phyloP scores from a whole-genome alignment of 2,329 filamentous ascomycete genomes.

The Hymenoscyphus fraxineus region DNA sequence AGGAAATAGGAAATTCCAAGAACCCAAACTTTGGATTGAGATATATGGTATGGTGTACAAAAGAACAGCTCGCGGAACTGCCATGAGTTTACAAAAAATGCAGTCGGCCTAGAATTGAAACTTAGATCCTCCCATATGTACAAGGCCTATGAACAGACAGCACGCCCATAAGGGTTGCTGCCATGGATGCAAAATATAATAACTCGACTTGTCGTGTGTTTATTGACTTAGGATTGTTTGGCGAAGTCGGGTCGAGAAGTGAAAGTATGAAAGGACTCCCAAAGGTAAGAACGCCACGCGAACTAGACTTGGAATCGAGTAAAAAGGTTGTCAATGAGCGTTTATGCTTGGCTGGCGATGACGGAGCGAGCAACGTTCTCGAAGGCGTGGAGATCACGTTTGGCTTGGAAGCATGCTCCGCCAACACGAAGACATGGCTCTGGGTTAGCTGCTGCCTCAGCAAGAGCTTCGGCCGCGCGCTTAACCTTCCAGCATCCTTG shows the following conservation, averaged over 20 bases:
- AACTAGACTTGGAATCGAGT: background rate
- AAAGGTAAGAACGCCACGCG: background rate
- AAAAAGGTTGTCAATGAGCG: background rate
- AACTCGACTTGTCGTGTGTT: background rate
- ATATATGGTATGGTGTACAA: background rate
- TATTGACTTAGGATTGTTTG: background rate
- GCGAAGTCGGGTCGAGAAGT: background rate
- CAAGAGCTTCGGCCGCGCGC: slow-evolving; percentile 7
- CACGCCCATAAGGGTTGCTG: background rate
- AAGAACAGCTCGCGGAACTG: slow-evolving; percentile 2
- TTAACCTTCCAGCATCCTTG: slow-evolving; percentile 4
- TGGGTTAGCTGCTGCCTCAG: slow-evolving; percentile 19
- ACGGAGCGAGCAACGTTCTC: background rate
- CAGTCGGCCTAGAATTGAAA: background rate
- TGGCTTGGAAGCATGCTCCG: background rate
- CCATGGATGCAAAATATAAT: background rate
- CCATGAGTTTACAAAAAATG: background rate
- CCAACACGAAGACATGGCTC: slow-evolving; percentile 1
- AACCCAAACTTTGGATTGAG: background rate
- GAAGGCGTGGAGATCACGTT: slow-evolving; percentile 7
- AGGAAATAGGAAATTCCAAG: background rate
- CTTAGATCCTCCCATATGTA: background rate
- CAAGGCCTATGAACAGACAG: slow-evolving; percentile 1
- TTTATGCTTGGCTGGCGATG: background rate
- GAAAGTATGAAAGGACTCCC: background rate